Percentiles rank a stretch among this genome's conserved stretches.
phyloP scores from a whole-genome alignment of 2,329 filamentous ascomycete genomes.

The Pseudopyricularia cyperi region DNA sequence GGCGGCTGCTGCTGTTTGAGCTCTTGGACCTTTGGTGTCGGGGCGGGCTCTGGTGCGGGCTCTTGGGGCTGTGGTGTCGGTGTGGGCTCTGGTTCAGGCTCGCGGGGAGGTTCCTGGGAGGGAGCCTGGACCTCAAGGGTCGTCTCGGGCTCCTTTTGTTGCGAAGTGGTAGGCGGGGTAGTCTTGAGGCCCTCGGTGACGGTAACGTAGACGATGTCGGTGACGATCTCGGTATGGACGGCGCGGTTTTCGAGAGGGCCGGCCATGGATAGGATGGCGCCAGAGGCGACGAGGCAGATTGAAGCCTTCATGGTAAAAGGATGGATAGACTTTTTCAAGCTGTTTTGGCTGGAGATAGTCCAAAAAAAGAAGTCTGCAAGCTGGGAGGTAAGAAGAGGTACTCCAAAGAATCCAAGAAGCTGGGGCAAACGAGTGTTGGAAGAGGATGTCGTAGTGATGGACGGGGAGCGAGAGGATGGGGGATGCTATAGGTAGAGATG shows the following conservation, averaged over 20 bases:
- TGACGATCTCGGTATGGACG: slow-evolving; percentile 25
- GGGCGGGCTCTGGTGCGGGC: not conserved
- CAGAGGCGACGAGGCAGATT: slow-evolving; percentile 27
- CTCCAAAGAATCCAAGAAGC: slow-evolving; percentile 4
- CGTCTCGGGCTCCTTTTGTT: not conserved
- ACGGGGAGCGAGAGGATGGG: not conserved
- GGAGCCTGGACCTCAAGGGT: not conserved
- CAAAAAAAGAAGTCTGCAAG: slow-evolving; percentile 4
- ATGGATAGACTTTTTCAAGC: not conserved
- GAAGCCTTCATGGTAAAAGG: slow-evolving; percentile 35
- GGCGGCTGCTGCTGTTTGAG: slow-evolving; percentile 5
- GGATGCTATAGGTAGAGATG: not conserved
- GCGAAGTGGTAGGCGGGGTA: not conserved
- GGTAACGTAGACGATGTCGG: slow-evolving; percentile 28
- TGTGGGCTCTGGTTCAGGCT: not conserved
- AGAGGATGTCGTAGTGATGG: not conserved
- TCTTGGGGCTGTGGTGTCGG: not conserved
- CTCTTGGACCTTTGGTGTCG: not conserved
- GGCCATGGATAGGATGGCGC: slow-evolving; percentile 32
- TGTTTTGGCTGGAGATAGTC: slow-evolving; percentile 4
- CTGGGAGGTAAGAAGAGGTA: slow-evolving; percentile 2
- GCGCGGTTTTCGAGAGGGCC: slow-evolving; percentile 28
- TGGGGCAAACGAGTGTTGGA: slow-evolving; percentile 7
- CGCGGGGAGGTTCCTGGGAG: not conserved
- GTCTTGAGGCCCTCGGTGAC: slow-evolving; percentile 20